phyloP scores from a whole-genome alignment of 2,329 filamentous ascomycete genomes.

The Bimuria novae-zelandiae region DNA sequence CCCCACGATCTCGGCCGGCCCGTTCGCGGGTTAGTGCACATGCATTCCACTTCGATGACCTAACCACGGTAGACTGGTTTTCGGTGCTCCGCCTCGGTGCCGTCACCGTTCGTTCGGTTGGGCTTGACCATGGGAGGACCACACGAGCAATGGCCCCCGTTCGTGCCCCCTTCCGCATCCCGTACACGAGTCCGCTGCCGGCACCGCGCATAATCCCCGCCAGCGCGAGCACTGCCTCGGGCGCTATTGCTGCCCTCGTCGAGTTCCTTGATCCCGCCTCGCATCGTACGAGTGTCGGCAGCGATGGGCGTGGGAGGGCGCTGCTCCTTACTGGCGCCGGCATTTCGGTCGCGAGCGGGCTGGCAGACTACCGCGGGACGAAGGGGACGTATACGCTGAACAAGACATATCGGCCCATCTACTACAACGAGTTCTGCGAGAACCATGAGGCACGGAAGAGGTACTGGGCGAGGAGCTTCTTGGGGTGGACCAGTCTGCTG shows the following conservation, averaged over 20 bases:
- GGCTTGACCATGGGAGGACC: not conserved
- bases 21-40: not conserved
- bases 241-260: constrained; percentile 76
- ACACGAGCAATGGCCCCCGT: constrained; percentile 13
- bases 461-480: constrained; percentile 94
- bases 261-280: constrained; percentile 67
- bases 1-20: constrained; percentile 5
- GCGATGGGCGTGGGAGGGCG: constrained; percentile 54
- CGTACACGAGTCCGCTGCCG: constrained; percentile 83
- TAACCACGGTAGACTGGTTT: not conserved
- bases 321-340: constrained; percentile 81
- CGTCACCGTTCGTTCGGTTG: not conserved
- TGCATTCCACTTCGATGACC: too few species aligned
- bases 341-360: constrained; percentile 87
- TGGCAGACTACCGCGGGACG: constrained; percentile 88
- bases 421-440: constrained; percentile 84
- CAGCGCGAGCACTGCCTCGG: constrained; percentile 69
- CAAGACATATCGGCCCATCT: constrained; percentile 87
- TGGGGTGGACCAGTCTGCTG: constrained; percentile 85
- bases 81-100: not conserved
- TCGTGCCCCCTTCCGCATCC: constrained; percentile 73
- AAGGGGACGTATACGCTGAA: constrained; percentile 94
- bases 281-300: not conserved
- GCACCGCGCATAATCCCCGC: constrained; percentile 74
- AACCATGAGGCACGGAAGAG: constrained; percentile 85